phyloP scores from a whole-genome alignment of 306 rosid genomes.

The Cucurbita pepo region DNA sequence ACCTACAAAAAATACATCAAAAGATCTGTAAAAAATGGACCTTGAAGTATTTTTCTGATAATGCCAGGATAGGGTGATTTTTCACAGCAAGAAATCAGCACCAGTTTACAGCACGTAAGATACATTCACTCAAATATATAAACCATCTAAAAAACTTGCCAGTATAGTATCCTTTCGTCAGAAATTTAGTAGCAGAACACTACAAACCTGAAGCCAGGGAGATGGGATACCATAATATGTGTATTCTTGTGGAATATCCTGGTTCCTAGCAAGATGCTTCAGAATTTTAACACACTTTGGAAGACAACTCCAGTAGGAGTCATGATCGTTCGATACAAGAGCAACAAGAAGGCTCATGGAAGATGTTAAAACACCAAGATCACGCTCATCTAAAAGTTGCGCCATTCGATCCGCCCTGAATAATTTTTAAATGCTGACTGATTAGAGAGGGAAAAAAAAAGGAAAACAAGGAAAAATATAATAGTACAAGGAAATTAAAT shows the following conservation, averaged over 20 bases:
- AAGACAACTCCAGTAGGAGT: conserved; percentile 92
- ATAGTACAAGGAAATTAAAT: conserved; percentile 19
- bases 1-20: neutral
- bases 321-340: conserved; percentile 74
- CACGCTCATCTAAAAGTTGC: conserved; percentile 95
- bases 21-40: neutral
- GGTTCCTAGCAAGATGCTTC: conserved; percentile 96
- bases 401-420: conserved; percentile 99
- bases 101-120: neutral
- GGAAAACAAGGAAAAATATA: conserved; percentile 3
- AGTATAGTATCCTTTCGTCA: neutral
- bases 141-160: neutral
- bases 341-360: conserved; percentile 99
- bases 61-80: neutral
- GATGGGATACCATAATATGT: conserved; percentile 99
- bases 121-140: neutral
- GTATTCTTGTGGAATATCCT: conserved; percentile 95
- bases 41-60: neutral
- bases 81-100: neutral
- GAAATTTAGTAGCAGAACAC: conserved; percentile 3
- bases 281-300: conserved; percentile 88
- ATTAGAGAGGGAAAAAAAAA: conserved; percentile 5
- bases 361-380: conserved; percentile 93
- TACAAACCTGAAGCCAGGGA: conserved; percentile 99
- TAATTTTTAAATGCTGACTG: conserved; percentile 2